Percentiles rank a stretch among this genome's conserved stretches.
phyloP scores from a whole-genome alignment of 495 filamentous ascomycete genomes.

The Halenospora varia region DNA sequence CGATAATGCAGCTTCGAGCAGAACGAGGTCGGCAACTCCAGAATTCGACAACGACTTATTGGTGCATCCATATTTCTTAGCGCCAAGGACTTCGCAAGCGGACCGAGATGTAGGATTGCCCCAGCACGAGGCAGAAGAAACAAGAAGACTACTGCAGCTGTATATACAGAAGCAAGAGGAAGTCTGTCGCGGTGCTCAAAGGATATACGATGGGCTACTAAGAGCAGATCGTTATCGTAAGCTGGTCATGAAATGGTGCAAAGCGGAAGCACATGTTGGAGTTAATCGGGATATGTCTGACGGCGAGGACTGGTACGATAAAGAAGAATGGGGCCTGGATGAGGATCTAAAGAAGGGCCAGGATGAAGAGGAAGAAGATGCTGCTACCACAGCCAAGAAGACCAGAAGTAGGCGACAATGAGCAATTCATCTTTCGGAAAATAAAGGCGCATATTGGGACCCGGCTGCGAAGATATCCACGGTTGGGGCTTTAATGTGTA shows the following conservation, averaged over 20 bases:
- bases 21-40: constrained; percentile 39
- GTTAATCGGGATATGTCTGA: constrained; percentile 62
- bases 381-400: constrained; percentile 67
- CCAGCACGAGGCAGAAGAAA: constrained; percentile 79
- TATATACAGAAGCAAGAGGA: constrained; percentile 97
- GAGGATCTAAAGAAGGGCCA: constrained; percentile 87
- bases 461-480: background rate
- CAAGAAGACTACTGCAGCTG: constrained; percentile 72
- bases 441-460: background rate
- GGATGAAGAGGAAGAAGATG: constrained; percentile 85
- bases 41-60: constrained; percentile 45
- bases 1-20: constrained; percentile 30
- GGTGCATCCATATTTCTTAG: constrained; percentile 84
- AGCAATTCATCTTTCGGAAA: constrained; percentile 1
- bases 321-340: constrained; percentile 79
- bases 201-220: constrained; percentile 70
- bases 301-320: constrained; percentile 95
- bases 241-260: constrained; percentile 75
- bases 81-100: constrained; percentile 62
- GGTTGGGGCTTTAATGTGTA: no score
- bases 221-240: constrained; percentile 74
- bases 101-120: constrained; percentile 81
- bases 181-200: constrained; percentile 74
- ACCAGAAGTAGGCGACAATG: constrained; percentile 61
- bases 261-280: constrained; percentile 85